Evolutionary conservation across 179 eudicot genomes (phyloP).

Genomic region (Beta corolliflora): DNA sequence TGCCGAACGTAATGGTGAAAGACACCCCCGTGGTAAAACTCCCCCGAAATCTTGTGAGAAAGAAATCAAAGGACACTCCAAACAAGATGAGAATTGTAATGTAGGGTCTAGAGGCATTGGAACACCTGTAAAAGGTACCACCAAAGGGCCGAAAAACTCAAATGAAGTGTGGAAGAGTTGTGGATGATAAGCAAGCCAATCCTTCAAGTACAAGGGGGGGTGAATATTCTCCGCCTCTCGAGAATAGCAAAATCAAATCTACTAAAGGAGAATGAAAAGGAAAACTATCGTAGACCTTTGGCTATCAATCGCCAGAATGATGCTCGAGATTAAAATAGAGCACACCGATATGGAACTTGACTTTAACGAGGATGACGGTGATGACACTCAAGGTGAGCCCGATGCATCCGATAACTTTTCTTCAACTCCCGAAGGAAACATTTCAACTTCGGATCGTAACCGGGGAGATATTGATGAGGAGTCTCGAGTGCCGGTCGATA

Average conservation of each 20-base stretch:
- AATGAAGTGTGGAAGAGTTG: constrained; percentile 50
- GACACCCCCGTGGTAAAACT: constrained; percentile 56
- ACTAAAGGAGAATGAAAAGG: constrained; percentile 89
- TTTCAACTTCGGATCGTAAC: constrained; percentile 38
- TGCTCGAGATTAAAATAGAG: constrained; percentile 82
- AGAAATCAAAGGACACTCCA: constrained; percentile 52
- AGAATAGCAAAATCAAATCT: constrained; percentile 92
- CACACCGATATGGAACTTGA: constrained; percentile 99
- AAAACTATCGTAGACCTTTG: constrained; percentile 91
- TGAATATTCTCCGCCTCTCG: constrained; percentile 86
- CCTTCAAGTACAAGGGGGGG: constrained; percentile 50
- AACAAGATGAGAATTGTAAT: constrained; percentile 57
- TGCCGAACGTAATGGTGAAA: constrained; percentile 63
- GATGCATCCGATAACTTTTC: constrained; percentile 56
- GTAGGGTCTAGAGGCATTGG: constrained; percentile 47
- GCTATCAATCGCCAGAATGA: constrained; percentile 69
- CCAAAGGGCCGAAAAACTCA: constrained; percentile 61
- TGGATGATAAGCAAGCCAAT: constrained; percentile 60
- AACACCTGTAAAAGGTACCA: constrained; percentile 66
- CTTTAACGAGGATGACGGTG: constrained; percentile 82
- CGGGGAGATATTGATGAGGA: constrained; percentile 42
- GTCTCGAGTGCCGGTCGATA: constrained; percentile 33
- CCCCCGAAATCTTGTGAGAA: constrained; percentile 59
- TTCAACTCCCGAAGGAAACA: constrained; percentile 48
- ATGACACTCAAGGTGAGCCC: constrained; percentile 74